Evolutionary conservation across 805 yeast genomes (phyloP).

Genomic region (Saccharomycopsis selenospora): DNA sequence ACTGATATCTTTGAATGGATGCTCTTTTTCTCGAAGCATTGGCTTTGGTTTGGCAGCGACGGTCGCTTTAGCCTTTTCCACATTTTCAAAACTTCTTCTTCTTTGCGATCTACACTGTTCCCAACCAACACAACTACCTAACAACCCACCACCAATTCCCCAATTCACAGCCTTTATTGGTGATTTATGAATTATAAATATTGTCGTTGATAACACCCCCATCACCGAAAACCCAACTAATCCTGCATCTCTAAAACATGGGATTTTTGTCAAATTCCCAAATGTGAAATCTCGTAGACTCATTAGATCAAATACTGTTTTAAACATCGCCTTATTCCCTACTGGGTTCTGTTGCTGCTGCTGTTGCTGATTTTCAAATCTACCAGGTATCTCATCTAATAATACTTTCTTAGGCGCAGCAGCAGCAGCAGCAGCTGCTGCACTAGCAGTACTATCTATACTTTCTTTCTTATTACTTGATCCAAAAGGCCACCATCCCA

Average conservation of each 20-base stretch:
- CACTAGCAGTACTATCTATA: not conserved
- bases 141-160: constrained; percentile 70
- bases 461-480: not conserved
- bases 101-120: constrained; percentile 81
- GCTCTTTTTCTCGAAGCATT: constrained; percentile 12
- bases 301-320: constrained; percentile 37
- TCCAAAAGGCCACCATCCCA: constrained; percentile 2
- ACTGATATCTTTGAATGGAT: not conserved
- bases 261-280: constrained; percentile 47
- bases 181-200: constrained; percentile 59
- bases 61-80: constrained; percentile 56
- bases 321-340: constrained; percentile 27
- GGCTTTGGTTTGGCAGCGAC: constrained; percentile 13
- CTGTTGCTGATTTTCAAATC: constrained; percentile 27
- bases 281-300: constrained; percentile 45
- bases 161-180: constrained; percentile 64
- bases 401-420: not conserved
- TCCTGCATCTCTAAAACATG: constrained; percentile 77
- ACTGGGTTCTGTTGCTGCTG: constrained; percentile 19
- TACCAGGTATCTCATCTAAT: constrained; percentile 26
- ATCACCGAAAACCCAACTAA: constrained; percentile 66
- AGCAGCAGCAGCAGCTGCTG: not conserved
- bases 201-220: constrained; percentile 62
- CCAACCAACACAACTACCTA: constrained; percentile 84
- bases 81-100: constrained; percentile 56